Evolutionary conservation across 805 yeast genomes (phyloP).

Genomic region (Wickerhamomyces bovis): DNA sequence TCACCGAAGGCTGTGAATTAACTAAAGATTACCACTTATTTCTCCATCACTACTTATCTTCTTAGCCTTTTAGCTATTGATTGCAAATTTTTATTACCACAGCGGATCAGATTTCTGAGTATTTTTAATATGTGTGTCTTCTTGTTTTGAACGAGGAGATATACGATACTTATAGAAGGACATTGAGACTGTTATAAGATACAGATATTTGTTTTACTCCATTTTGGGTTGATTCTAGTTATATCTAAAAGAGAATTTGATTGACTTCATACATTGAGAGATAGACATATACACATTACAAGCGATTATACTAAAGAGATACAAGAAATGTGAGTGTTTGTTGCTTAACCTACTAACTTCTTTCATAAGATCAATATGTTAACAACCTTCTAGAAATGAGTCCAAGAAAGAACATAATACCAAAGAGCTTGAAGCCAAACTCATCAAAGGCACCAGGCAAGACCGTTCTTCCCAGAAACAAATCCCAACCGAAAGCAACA

Average conservation of each 20-base stretch:
- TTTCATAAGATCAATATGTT: background rate
- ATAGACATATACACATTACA: background rate
- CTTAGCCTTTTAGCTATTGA: background rate
- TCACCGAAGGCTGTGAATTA: too few relatives aligned
- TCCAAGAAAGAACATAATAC: constrained; percentile 16
- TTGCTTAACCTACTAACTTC: background rate
- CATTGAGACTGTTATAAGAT: background rate
- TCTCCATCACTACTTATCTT: background rate
- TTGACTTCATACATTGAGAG: background rate
- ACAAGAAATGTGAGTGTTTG: background rate
- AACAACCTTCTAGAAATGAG: constrained; percentile 2
- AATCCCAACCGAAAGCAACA: constrained; percentile 3
- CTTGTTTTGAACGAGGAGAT: constrained; percentile 1
- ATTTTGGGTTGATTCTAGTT: background rate
- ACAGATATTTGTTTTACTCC: background rate
- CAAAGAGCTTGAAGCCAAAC: constrained; percentile 23
- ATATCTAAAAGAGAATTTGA: background rate
- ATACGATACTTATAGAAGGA: background rate
- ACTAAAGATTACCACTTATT: background rate
- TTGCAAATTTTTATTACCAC: background rate
- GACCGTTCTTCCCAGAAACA: constrained; percentile 20
- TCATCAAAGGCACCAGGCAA: constrained; percentile 25
- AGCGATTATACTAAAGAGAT: background rate
- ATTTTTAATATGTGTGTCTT: constrained; percentile 4
- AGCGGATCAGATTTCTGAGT: background rate